These are phyloP conservation scores for Syzygium grande DNA, from an alignment of 345 rosid genomes.

Conservation along the genomic window DNA sequence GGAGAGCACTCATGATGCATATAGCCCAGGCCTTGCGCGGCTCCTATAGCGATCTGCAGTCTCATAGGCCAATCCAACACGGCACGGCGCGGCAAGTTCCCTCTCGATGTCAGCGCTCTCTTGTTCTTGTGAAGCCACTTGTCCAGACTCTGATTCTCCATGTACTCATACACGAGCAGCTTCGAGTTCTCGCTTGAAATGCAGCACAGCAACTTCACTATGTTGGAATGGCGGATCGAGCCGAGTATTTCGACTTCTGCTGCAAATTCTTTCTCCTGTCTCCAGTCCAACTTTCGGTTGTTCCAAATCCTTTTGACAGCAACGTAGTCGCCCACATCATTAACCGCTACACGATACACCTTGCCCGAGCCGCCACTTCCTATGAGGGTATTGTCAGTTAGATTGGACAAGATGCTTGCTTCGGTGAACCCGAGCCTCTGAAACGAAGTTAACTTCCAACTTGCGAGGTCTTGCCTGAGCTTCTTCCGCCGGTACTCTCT, in stretches of 20 bases:
- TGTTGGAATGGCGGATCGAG: constrained; percentile 70
- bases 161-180: constrained; percentile 87
- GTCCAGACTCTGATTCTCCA: constrained; percentile 84
- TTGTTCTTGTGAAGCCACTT: constrained; percentile 70
- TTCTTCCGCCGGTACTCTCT: constrained; percentile 39
- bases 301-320: constrained; percentile 92
- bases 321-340: constrained; percentile 35
- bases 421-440: constrained; percentile 61
- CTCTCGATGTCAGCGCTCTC: constrained; percentile 10
- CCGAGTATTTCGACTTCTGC: constrained; percentile 81
- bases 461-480: constrained; percentile 17
- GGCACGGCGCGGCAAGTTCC: constrained; percentile 6
- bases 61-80: constrained; percentile 58
- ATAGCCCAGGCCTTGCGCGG: constrained; percentile 79
- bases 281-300: constrained; percentile 33
- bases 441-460: constrained; percentile 85
- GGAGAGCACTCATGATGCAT: constrained; percentile 85
- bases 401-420: constrained; percentile 42
- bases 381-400: constrained; percentile 64
- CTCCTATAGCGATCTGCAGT: constrained; percentile 71
- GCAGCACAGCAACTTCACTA: constrained; percentile 81
- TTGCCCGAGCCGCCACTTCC: constrained; percentile 96
- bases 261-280: constrained; percentile 58
- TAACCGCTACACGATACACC: constrained; percentile 47
- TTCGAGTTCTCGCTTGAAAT: constrained; percentile 75